Evolutionary conservation across 768 basidiomycete species (phyloP), one percentile per base, ranked within the genome.

Genomic region (Lactarius indigo): DNA sequence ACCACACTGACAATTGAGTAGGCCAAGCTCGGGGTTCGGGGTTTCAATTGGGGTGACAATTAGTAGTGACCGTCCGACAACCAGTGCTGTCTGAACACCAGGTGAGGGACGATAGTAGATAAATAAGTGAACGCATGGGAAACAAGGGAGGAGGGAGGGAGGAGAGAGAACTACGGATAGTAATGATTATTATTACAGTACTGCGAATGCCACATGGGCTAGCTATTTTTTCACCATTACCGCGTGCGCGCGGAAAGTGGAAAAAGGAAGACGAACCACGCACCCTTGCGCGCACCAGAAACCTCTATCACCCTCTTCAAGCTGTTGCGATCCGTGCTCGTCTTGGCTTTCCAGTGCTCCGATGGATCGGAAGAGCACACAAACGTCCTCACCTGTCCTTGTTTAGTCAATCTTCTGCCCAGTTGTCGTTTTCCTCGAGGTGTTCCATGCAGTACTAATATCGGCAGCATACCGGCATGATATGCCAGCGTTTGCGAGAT

Each of bases 301-400:
- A 95, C 20, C 88, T 83, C 81, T 5, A 96, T 82, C 68, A 98
- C 89, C 60, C 81, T 82, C 78, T 91, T 94, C 39, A 61, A 33
- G 72, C 92, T 87, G 75, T 98, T 87, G 75, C 98, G 96, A 75
- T 96, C 96, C 60, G 97, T 99, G 76, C 91, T 94, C 79, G 98
- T 96, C 1, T n/a, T n/a, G n/a, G n/a, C n/a, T n/a, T n/a, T n/a
- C n/a, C n/a, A n/a, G n/a, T n/a, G n/a, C n/a, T 97, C 97, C 0
- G 96, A 95, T 5, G 97, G 84, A 76, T 99, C 96, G 75, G 12
- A 13, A 97, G 42, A 99, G 80, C 42, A 98, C 84, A 76, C 96
- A 97, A 23, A 87, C 86, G 75, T 42, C 13, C 96, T 81, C 88
- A 12, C 4, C 35, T 12, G 2, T 37, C 12, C 35, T 37, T 37